phyloP scores from a whole-genome alignment of 2,329 filamentous ascomycete genomes.

The Helotiales sp. region DNA sequence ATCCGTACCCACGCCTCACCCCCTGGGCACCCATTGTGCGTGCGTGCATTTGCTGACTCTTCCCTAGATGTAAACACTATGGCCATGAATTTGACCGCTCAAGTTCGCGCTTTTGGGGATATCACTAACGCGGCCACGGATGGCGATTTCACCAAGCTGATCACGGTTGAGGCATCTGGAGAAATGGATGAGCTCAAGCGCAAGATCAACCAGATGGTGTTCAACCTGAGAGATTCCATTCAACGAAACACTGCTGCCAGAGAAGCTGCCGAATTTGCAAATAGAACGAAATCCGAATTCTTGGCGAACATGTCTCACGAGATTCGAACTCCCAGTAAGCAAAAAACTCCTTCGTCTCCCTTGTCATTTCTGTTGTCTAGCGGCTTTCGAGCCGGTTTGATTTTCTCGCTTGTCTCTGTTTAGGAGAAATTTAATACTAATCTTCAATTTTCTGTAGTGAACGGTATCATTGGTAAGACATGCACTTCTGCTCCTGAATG shows the following conservation, averaged over 20 bases:
- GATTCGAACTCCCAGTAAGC: slow-evolving; percentile 84
- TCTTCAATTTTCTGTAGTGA: slow-evolving; percentile 4
- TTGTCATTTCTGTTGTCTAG: background rate
- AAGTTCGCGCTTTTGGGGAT: slow-evolving; percentile 96
- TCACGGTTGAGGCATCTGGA: slow-evolving; percentile 94
- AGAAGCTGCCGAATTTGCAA: slow-evolving; percentile 93
- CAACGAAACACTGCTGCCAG: slow-evolving; percentile 94
- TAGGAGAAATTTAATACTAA: background rate
- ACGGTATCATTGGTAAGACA: slow-evolving; percentile 35
- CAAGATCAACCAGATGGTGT: slow-evolving; percentile 99
- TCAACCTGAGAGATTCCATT: slow-evolving; percentile 91
- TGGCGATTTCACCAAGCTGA: slow-evolving; percentile 94
- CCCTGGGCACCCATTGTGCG: background rate
- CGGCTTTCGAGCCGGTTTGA: background rate
- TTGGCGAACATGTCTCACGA: slow-evolving; percentile 99
- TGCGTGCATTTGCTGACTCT: slow-evolving; percentile 3
- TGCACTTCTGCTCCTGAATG: too few relatives aligned
- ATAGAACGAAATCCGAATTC: slow-evolving; percentile 98
- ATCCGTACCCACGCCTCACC: background rate
- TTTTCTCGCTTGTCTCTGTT: background rate
- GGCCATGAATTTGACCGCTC: slow-evolving; percentile 77
- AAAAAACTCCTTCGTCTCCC: background rate
- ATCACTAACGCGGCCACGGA: slow-evolving; percentile 98
- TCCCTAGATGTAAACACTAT: slow-evolving; percentile 35
- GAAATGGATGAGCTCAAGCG: slow-evolving; percentile 99